These are phyloP conservation scores for Sarcocystis neurona DNA, from an alignment of 169 alveolate genomes.

Conservation along the genomic window DNA sequence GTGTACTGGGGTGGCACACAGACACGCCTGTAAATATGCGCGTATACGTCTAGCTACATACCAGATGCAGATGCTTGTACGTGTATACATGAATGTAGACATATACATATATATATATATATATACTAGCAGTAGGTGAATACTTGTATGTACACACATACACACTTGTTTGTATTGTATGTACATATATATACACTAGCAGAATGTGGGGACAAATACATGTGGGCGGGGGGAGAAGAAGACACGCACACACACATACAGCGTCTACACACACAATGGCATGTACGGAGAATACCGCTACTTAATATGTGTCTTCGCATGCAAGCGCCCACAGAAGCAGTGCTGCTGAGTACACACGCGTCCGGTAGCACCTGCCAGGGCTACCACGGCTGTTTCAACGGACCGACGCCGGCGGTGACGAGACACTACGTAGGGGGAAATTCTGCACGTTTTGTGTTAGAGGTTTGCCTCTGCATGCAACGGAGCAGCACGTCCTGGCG, in stretches of 20 bases:
- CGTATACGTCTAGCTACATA: no score
- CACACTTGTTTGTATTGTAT: not conserved
- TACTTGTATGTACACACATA: conserved; percentile 8
- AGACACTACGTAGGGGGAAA: not conserved
- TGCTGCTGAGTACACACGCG: not conserved
- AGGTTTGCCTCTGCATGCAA: no score
- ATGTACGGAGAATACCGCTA: not conserved
- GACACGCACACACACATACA: no score
- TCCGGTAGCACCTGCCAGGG: not conserved
- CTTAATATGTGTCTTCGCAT: not conserved
- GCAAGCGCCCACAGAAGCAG: not conserved
- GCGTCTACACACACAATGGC: not conserved
- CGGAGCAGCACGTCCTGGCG: no score
- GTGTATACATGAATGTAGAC: not conserved
- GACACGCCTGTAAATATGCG: no score
- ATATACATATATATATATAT: not conserved
- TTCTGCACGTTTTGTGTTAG: not conserved
- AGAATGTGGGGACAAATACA: no score
- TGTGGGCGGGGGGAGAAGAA: no score
- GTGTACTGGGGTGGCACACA: no score
- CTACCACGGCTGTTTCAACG: not conserved
- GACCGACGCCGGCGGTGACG: not conserved
- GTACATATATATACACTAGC: not conserved
- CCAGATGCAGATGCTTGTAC: not conserved
- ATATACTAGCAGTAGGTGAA: not conserved